phyloP scores from a whole-genome alignment of 352 stramenopile species.

The Pythium pyrilobum region DNA sequence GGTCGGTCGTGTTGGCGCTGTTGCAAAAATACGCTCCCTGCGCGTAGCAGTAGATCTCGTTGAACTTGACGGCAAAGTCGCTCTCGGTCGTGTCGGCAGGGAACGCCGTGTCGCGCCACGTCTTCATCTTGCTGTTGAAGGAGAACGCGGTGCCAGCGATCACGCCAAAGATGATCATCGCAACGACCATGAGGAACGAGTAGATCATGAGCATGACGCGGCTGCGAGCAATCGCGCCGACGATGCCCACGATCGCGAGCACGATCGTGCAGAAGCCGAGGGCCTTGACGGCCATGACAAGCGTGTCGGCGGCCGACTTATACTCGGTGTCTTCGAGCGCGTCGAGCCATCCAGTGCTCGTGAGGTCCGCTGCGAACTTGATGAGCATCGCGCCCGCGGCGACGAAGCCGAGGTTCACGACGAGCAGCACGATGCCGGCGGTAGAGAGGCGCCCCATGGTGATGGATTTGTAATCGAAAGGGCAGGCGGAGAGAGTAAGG shows the following conservation, averaged over 20 bases:
- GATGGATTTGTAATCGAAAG: background rate
- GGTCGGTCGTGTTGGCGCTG: constrained; percentile 51
- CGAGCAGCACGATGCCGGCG: constrained; percentile 54
- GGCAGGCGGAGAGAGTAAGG: background rate
- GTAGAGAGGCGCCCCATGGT: constrained; percentile 30
- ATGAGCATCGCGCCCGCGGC: constrained; percentile 57
- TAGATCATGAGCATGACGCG: constrained; percentile 69
- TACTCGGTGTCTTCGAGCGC: constrained; percentile 71
- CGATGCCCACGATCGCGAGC: constrained; percentile 56
- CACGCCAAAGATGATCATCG: constrained; percentile 70
- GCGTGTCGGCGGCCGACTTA: constrained; percentile 34
- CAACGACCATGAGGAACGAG: constrained; percentile 57
- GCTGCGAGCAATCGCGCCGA: constrained; percentile 62
- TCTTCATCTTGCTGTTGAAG: constrained; percentile 63
- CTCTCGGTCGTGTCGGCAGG: constrained; percentile 47
- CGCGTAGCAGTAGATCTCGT: constrained; percentile 81
- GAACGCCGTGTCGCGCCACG: constrained; percentile 51
- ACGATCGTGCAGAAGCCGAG: constrained; percentile 52
- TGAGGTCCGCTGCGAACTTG: constrained; percentile 47
- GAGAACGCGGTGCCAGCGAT: constrained; percentile 62
- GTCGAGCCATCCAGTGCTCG: constrained; percentile 67
- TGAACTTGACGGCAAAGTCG: constrained; percentile 64
- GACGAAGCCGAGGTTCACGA: constrained; percentile 76
- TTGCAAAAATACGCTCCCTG: constrained; percentile 84
- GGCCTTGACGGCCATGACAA: constrained; percentile 40